These are phyloP conservation scores for Rubia tinctorum DNA, from an alignment of 305 asterid species.

Conservation along the genomic window DNA sequence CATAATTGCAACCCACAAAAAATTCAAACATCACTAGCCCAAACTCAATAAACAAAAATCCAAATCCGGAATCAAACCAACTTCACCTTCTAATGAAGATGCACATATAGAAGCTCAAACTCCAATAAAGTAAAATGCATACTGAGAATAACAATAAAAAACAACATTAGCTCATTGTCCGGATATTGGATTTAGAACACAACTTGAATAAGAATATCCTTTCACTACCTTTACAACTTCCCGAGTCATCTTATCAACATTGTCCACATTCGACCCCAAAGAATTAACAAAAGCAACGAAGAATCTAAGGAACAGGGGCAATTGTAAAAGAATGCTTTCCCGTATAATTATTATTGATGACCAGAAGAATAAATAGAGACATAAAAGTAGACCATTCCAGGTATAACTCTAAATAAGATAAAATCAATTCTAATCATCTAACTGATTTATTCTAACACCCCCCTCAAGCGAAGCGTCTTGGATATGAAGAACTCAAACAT, in stretches of 20 bases:
- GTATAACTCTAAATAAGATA: too few species aligned
- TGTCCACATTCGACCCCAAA: conserved; percentile 82
- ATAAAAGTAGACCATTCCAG: too few species aligned
- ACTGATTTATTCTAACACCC: too few species aligned
- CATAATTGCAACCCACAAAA: conserved; percentile 59
- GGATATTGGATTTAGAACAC: too few species aligned
- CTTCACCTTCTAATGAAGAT: conserved; percentile 98
- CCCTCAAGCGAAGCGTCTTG: too few species aligned
- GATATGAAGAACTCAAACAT: too few species aligned
- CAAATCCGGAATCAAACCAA: conserved; percentile 8
- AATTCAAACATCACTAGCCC: background rate
- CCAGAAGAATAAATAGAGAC: too few species aligned
- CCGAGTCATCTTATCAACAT: conserved; percentile 96
- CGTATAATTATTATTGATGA: too few species aligned
- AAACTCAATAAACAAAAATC: background rate
- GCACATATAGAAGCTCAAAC: conserved; percentile 99
- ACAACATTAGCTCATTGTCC: conserved; percentile 5
- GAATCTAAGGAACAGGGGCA: conserved; percentile 94
- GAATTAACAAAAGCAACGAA: conserved; percentile 99
- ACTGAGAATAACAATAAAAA: conserved; percentile 51
- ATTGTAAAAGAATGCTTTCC: too few species aligned
- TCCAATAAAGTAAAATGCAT: conserved; percentile 94
- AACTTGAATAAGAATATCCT: background rate
- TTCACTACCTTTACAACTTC: conserved; percentile 80
- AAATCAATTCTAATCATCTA: too few species aligned